Evolutionary conservation across 2,329 filamentous ascomycete species (phyloP).

Genomic region (Aspergillus sp.): DNA sequence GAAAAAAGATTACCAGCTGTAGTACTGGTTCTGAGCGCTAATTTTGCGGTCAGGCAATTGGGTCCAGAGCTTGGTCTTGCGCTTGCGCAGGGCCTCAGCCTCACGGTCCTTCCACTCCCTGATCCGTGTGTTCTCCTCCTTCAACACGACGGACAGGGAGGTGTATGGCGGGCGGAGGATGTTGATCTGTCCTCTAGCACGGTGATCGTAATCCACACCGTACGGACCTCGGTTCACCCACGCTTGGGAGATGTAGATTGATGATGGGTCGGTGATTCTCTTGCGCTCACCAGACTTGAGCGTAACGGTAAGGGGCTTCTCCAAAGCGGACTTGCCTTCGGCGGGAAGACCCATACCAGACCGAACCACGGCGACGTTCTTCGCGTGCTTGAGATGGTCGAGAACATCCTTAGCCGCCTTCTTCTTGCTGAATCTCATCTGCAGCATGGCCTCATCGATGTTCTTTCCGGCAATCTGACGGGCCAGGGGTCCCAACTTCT

Average conservation of each 20-base stretch:
- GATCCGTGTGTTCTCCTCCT: conserved; percentile 88
- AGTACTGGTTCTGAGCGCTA: conserved; percentile 80
- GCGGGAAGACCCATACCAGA: conserved; percentile 74
- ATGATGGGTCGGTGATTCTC: conserved; percentile 67
- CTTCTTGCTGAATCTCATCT: conserved; percentile 96
- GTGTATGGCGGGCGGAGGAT: conserved; percentile 67
- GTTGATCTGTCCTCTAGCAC: conserved; percentile 69
- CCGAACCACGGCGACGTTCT: conserved; percentile 72
- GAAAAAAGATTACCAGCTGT: conserved; percentile 66
- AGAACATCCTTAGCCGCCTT: conserved; percentile 77
- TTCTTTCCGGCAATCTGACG: conserved; percentile 89
- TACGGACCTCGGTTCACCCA: conserved; percentile 80
- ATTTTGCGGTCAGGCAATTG: conserved; percentile 83
- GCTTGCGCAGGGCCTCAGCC: conserved; percentile 70
- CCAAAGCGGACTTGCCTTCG: conserved; percentile 17
- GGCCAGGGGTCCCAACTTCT: conserved; percentile 84
- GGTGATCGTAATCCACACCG: conserved; percentile 60
- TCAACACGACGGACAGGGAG: conserved; percentile 73
- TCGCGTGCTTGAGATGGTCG: conserved; percentile 74
- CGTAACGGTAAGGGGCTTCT: conserved; percentile 55
- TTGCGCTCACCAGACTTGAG: conserved; percentile 72
- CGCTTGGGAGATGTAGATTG: conserved; percentile 84
- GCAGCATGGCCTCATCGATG: conserved; percentile 86
- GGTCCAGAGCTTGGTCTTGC: conserved; percentile 74
- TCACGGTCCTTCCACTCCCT: conserved; percentile 73